These are phyloP conservation scores for Camellia granthamiana DNA, from an alignment of 148 eudicot genomes.

Conservation along the genomic window DNA sequence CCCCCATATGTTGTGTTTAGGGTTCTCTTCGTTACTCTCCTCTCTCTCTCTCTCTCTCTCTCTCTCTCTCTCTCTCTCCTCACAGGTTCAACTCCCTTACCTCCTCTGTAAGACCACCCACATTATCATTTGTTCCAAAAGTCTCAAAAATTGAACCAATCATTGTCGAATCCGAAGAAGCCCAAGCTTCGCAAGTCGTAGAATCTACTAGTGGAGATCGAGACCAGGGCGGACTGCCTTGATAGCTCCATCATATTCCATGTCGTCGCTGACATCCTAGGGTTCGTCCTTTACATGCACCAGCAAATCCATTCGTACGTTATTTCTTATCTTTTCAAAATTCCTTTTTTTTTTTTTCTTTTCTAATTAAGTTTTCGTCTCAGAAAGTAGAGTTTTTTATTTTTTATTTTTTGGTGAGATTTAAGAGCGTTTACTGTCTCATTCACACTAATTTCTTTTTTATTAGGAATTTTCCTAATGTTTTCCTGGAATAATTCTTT, in stretches of 20 bases:
- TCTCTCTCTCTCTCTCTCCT: constrained; percentile 20
- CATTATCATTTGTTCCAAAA: constrained; percentile 29
- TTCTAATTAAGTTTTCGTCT: not conserved
- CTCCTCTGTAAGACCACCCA: constrained; percentile 14
- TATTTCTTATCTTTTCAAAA: constrained; percentile 9
- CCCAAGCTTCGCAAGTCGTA: constrained; percentile 12
- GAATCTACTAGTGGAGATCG: constrained; percentile 26
- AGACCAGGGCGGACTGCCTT: constrained; percentile 37
- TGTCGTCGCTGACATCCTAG: constrained; percentile 56
- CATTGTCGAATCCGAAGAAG: constrained; percentile 19
- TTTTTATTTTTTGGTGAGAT: not conserved
- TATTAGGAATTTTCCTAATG: not conserved
- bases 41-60: constrained; percentile 25
- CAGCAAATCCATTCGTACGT: constrained; percentile 85
- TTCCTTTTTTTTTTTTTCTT: not conserved
- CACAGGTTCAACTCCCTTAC: constrained; percentile 30
- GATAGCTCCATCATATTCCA: constrained; percentile 50
- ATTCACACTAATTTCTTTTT: not conserved
- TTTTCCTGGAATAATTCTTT: too few species aligned
- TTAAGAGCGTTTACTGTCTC: not conserved
- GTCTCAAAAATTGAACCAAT: constrained; percentile 28
- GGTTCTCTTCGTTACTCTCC: constrained; percentile 5
- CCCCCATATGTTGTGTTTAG: too few species aligned
- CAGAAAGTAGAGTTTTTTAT: not conserved
- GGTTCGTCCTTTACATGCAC: constrained; percentile 79